phyloP scores from a whole-genome alignment of 177 flowering plant genomes.

The Tripterygium wilfordii region DNA sequence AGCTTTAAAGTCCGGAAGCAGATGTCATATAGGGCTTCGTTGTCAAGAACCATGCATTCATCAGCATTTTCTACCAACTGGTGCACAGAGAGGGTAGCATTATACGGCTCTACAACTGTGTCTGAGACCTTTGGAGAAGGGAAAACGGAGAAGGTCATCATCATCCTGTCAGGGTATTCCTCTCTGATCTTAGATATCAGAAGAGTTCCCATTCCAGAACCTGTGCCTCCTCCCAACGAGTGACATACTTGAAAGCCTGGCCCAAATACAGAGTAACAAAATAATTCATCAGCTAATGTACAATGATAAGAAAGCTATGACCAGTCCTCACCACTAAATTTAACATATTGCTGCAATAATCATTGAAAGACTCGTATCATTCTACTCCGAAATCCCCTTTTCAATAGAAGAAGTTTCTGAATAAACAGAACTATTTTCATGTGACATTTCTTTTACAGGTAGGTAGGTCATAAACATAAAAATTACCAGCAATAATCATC shows the following conservation, averaged over 20 bases:
- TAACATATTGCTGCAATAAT: too few relatives aligned
- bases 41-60: constrained; percentile 90
- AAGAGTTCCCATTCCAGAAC: constrained; percentile 88
- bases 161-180: constrained; percentile 91
- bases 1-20: constrained; percentile 80
- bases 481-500: too few relatives aligned
- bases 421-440: too few relatives aligned
- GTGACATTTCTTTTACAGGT: too few relatives aligned
- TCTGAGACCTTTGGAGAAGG: constrained; percentile 92
- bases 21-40: constrained; percentile 83
- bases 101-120: constrained; percentile 89
- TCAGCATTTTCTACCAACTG: constrained; percentile 88
- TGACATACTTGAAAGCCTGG: constrained; percentile 88
- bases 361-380: too few relatives aligned
- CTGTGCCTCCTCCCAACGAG: constrained; percentile 88
- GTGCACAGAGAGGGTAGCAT: constrained; percentile 88
- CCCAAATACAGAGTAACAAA: too few relatives aligned
- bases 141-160: constrained; percentile 89
- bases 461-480: too few relatives aligned
- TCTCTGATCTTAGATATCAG: constrained; percentile 80
- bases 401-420: too few relatives aligned
- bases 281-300: too few relatives aligned
- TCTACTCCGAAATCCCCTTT: too few relatives aligned
- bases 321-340: too few relatives aligned
- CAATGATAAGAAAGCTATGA: background rate